Evolutionary conservation across 805 yeast species (phyloP).

Genomic region (Clavispora asparagi): DNA sequence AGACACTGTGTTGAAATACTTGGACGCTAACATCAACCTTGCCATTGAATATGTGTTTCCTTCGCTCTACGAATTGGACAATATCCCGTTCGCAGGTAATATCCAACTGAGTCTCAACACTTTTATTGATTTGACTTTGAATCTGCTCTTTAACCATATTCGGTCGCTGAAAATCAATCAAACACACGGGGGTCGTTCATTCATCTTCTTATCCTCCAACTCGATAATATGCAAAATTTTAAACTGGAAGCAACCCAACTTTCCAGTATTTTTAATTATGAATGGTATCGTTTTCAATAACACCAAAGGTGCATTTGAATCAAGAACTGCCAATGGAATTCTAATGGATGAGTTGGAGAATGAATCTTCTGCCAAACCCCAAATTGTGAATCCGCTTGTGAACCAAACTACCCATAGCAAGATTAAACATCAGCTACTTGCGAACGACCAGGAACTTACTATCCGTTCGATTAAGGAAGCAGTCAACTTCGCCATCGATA

Average conservation of each 20-base stretch:
- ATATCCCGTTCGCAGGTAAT: slow-evolving; percentile 35
- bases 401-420: slow-evolving; percentile 3
- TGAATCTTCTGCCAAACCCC: background rate
- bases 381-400: background rate
- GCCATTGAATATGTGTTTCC: slow-evolving; percentile 78
- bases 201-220: slow-evolving; percentile 81
- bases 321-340: slow-evolving; percentile 37
- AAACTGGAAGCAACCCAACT: slow-evolving; percentile 98
- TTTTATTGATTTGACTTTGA: slow-evolving; percentile 70
- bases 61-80: slow-evolving; percentile 41
- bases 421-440: slow-evolving; percentile 15
- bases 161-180: slow-evolving; percentile 31
- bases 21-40: slow-evolving; percentile 60
- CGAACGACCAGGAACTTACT: slow-evolving; percentile 34
- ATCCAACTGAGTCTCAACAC: slow-evolving; percentile 54
- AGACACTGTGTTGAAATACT: slow-evolving; percentile 47
- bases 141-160: slow-evolving; percentile 74
- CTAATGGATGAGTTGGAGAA: slow-evolving; percentile 20
- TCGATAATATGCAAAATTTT: slow-evolving; percentile 87
- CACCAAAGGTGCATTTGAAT: slow-evolving; percentile 26
- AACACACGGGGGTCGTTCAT: slow-evolving; percentile 41
- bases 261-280: slow-evolving; percentile 85
- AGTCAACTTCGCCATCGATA: slow-evolving; percentile 69
- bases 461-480: slow-evolving; percentile 78
- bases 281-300: slow-evolving; percentile 49